A percentile compares a stretch with the other conserved stretches of the same genome.
Conservation (phyloP, 2,329 filamentous ascomycete species). For the Teratosphaeria pseudoeucalypti region DNA sequence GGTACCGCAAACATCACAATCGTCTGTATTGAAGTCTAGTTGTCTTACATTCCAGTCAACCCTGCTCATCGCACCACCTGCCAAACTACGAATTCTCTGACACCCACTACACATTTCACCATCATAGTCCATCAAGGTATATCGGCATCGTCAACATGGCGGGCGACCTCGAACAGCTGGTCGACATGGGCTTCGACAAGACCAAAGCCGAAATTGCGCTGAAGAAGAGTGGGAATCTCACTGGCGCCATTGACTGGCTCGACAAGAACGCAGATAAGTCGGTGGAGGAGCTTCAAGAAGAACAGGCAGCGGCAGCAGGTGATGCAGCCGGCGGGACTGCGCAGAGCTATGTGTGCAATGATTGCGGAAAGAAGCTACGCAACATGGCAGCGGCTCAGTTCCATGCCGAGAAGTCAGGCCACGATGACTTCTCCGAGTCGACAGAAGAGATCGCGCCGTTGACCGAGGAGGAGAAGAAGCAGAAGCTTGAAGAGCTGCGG, state of each 20-base stretch:
- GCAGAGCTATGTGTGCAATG: constrained; percentile 81
- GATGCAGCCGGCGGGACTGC: constrained; percentile 51
- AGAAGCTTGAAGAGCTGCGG: constrained; percentile 64
- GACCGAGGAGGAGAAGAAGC: constrained; percentile 82
- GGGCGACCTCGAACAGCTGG: constrained; percentile 49
- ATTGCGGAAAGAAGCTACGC: constrained; percentile 85
- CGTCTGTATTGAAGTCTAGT: background rate
- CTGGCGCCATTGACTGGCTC: constrained; percentile 83
- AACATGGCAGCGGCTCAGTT: constrained; percentile 74
- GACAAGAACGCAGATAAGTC: constrained; percentile 83
- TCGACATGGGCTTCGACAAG: constrained; percentile 70
- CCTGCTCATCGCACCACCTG: background rate
- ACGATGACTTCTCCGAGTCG: constrained; percentile 85
- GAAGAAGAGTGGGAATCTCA: constrained; percentile 70
- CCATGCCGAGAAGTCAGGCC: constrained; percentile 82
- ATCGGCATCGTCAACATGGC: constrained; percentile 26
- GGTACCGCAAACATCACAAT: background rate
- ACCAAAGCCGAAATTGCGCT: constrained; percentile 73
- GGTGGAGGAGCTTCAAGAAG: constrained; percentile 63
- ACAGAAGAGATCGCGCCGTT: constrained; percentile 84
- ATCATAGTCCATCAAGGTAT: background rate
- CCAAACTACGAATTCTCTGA: background rate
- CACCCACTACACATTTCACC: background rate
- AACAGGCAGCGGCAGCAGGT: constrained; percentile 24
- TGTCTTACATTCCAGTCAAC: background rate